Evolutionary conservation across 2,329 filamentous ascomycete species (phyloP).

Genomic region (Byssochlamys sp.): DNA sequence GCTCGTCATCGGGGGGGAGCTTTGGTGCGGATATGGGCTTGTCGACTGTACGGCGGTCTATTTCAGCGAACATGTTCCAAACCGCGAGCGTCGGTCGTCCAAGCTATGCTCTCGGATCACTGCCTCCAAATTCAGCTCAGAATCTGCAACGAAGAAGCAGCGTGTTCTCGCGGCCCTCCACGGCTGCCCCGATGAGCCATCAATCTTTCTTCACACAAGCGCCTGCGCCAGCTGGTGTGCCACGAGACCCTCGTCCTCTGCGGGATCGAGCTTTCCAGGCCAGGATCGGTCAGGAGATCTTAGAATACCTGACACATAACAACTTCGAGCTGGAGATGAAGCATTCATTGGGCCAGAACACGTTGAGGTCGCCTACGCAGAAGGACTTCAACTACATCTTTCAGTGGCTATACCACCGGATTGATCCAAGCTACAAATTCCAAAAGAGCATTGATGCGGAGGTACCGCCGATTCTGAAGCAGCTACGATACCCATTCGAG

Average conservation of each 20-base stretch:
- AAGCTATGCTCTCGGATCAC: slow-evolving; percentile 55
- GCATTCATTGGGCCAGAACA: slow-evolving; percentile 80
- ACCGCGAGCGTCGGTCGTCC: slow-evolving; percentile 56
- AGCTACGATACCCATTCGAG: slow-evolving; percentile 88
- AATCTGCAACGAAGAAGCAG: slow-evolving; percentile 64
- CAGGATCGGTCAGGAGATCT: slow-evolving; percentile 74
- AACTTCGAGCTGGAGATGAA: slow-evolving; percentile 99
- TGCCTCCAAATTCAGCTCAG: slow-evolving; percentile 46
- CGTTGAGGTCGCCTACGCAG: slow-evolving; percentile 85
- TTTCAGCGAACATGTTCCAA: slow-evolving; percentile 57
- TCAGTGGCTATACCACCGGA: slow-evolving; percentile 91
- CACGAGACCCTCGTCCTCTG: slow-evolving; percentile 75
- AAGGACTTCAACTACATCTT: slow-evolving; percentile 98
- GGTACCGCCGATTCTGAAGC: slow-evolving; percentile 82
- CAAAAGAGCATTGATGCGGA: slow-evolving; percentile 92
- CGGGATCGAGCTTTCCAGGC: slow-evolving; percentile 71
- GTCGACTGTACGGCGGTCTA: slow-evolving; percentile 73
- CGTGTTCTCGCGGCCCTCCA: slow-evolving; percentile 66
- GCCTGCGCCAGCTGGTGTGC: slow-evolving; percentile 69
- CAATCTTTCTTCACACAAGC: slow-evolving; percentile 93
- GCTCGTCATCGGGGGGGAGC: slow-evolving; percentile 62
- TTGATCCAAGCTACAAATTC: slow-evolving; percentile 88
- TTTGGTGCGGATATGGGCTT: slow-evolving; percentile 72
- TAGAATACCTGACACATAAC: slow-evolving; percentile 84
- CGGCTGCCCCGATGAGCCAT: slow-evolving; percentile 57